A percentile compares a stretch with the other conserved stretches of the same genome.
Conservation (phyloP, 2,329 filamentous ascomycete genomes). For the Fusarium udum region DNA sequence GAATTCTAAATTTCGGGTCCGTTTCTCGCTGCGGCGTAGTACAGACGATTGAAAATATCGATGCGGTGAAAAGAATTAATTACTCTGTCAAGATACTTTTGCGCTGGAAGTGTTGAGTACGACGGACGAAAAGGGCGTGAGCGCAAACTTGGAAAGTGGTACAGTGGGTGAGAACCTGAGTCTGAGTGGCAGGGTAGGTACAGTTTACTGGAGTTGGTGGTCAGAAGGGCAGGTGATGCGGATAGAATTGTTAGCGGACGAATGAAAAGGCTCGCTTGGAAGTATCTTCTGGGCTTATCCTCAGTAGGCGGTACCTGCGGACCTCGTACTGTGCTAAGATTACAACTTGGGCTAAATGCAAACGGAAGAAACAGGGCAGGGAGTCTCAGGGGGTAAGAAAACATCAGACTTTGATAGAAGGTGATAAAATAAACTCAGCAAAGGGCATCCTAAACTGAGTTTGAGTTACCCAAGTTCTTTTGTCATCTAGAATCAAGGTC, state of each 20-base stretch:
- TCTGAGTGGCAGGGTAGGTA: conserved; percentile 16
- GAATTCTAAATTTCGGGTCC: conserved; percentile 21
- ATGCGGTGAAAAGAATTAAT: neutral
- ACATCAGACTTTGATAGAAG: neutral
- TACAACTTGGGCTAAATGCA: conserved; percentile 18
- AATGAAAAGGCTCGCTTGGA: neutral
- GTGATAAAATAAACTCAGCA: neutral
- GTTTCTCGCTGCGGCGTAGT: conserved; percentile 27
- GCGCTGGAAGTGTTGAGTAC: conserved; percentile 15
- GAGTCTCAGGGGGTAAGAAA: neutral
- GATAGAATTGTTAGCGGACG: conserved; percentile 40
- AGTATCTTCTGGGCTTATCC: conserved; percentile 22
- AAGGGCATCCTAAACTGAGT: accelerated
- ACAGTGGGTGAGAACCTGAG: conserved; percentile 32
- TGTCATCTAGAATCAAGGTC: neutral
- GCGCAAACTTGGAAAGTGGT: conserved; percentile 27
- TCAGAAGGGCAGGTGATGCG: conserved; percentile 43
- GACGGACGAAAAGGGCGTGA: conserved; percentile 30
- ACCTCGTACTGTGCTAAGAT: conserved; percentile 18
- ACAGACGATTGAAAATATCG: conserved; percentile 9
- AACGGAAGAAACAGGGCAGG: conserved; percentile 39
- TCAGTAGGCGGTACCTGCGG: conserved; percentile 1
- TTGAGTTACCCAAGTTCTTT: neutral
- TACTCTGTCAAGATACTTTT: neutral
- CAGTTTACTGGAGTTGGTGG: conserved; percentile 24